Conservation (phyloP, 352 stramenopile genomes). For the Plasmopara viticola region DNA sequence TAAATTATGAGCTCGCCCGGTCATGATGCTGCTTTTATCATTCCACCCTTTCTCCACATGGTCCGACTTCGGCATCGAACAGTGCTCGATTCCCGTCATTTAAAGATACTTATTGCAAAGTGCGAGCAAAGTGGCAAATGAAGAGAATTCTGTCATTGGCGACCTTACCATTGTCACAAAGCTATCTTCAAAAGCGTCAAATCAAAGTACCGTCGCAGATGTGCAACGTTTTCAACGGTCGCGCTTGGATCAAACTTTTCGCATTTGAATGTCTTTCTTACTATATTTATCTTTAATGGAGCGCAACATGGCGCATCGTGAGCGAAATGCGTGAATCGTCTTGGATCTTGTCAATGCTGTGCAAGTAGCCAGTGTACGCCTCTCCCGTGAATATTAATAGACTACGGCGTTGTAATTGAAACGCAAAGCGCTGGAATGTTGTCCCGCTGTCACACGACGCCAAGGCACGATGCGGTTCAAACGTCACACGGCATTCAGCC, state of each 20-base stretch:
- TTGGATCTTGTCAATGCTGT: constrained; percentile 56
- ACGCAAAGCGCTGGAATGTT: constrained; percentile 2
- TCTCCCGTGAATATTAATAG: constrained; percentile 51
- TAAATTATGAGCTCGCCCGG: no score
- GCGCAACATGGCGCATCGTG: constrained; percentile 35
- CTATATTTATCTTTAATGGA: no score
- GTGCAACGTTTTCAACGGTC: constrained; percentile 8
- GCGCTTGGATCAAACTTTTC: constrained; percentile 19
- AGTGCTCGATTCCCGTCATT: no score
- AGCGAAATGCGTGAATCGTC: constrained; percentile 44
- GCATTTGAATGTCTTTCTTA: no score
- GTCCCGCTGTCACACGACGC: constrained; percentile 28
- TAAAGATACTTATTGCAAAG: no score
- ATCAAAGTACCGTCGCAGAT: constrained; percentile 12
- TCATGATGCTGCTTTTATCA: no score
- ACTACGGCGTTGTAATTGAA: constrained; percentile 43
- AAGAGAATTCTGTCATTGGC: no score
- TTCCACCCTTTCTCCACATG: no score
- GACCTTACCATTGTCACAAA: no score
- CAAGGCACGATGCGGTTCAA: constrained; percentile 18
- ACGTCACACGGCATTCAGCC: constrained; percentile 47
- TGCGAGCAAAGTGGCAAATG: no score
- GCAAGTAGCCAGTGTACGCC: constrained; percentile 50
- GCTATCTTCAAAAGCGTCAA: constrained; percentile 1
- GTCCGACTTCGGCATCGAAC: no score